Conservation (phyloP, 1,284 basidiomycete genomes). For the Phellopilus nigrolimitatus region DNA sequence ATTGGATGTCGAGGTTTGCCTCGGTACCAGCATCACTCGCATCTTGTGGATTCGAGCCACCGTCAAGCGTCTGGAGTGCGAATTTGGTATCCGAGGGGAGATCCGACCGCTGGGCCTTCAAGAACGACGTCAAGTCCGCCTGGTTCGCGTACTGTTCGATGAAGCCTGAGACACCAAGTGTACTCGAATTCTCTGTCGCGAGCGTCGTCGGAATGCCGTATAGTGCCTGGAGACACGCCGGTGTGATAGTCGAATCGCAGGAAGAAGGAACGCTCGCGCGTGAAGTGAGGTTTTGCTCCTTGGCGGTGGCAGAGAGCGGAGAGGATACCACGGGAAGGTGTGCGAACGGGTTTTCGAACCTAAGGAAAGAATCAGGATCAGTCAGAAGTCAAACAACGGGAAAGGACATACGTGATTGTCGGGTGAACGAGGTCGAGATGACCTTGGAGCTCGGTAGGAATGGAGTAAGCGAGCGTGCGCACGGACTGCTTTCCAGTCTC, state of each 20-base stretch:
- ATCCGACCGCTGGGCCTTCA: slow-evolving; percentile 20
- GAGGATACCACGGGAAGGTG: slow-evolving; percentile 15
- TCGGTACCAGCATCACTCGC: slow-evolving; percentile 25
- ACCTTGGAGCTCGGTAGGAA: no score
- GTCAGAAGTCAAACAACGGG: no score
- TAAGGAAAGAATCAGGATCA: no score
- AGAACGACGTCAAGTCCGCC: slow-evolving; percentile 21
- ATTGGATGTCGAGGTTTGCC: slow-evolving; percentile 35
- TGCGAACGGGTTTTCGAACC: slow-evolving; percentile 18
- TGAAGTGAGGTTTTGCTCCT: slow-evolving; percentile 11
- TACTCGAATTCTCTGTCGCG: slow-evolving; percentile 19
- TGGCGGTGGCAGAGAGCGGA: slow-evolving; percentile 6
- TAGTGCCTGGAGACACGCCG: slow-evolving; percentile 22
- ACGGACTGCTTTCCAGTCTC: no score
- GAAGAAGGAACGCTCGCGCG: slow-evolving; percentile 19
- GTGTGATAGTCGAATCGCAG: slow-evolving; percentile 18
- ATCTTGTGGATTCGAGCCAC: slow-evolving; percentile 24
- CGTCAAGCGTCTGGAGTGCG: slow-evolving; percentile 21
- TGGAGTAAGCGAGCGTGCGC: no score
- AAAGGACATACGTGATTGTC: slow-evolving; percentile 24
- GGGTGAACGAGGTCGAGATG: no score
- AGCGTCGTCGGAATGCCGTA: slow-evolving; percentile 18
- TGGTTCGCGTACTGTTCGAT: slow-evolving; percentile 24
- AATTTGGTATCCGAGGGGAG: slow-evolving; percentile 19
- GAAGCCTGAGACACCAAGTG: slow-evolving; percentile 24